Evolutionary conservation across 1,139 yeast species (phyloP), one percentile per base, ranked within the genome.

Genomic region (Geotrichum histeridarum): DNA sequence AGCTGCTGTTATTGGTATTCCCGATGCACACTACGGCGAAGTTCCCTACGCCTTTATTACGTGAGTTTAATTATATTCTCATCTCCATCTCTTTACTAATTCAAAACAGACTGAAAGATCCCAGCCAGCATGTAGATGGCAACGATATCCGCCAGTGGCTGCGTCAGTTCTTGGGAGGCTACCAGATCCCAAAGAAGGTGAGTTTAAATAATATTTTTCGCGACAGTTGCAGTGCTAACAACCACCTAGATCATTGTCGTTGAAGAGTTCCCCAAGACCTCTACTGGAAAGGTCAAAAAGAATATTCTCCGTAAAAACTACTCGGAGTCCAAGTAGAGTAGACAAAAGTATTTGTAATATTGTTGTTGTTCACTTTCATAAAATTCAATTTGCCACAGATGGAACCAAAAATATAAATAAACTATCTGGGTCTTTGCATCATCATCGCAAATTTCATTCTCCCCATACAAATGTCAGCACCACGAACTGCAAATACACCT

Each of bases 1-100:
- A 54, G 69, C 65, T 22, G 72, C 73, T 2, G 73, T 71, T n/a
- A 67, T 70, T n/a, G 74, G 72, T 2, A 58, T 67, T 12, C 71
- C 71, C 15, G 72, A 71, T 54, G 64, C 60, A 17, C 67, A 65
- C 51, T 71, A 65, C 55, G 74, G 74, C 9, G 74, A 71, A 56
- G 63, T 68, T 4, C 74, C 74, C 8, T 62, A 65, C 42, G 74
- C 74, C 12, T 63, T 67, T 39, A 55, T 71, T 45, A 67, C 70
- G 51, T 47, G 51, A 51, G 54, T 51, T 35, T 22, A 7, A 6
- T 14, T 15, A 3, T 22, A 22, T 22, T 5, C 27, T 22, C 27
- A 22, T 22, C 27, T 22, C 27, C 27, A 22, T 3, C 27, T 22
- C 27, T 42, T 32, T 8, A 46, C 31, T 46, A 33, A 33, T 5